Conservation (phyloP, 345 rosid species). For the Barbarea vulgaris region DNA sequence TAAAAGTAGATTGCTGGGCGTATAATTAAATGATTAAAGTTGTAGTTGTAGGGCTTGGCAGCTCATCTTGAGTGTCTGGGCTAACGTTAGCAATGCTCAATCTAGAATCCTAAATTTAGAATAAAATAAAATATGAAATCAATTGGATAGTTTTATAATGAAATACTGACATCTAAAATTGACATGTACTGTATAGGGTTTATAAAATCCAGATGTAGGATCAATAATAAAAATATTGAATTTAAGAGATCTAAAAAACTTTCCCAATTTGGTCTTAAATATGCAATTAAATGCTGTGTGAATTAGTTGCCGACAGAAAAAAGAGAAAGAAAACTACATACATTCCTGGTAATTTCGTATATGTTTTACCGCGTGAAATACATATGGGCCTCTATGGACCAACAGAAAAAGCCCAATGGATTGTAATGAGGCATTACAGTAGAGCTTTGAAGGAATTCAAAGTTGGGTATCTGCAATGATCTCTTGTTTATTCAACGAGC, state of each 20-base stretch:
- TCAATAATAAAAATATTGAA: background rate
- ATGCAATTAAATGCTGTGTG: background rate
- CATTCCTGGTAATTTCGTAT: background rate
- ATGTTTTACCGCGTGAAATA: background rate
- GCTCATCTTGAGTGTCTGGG: conserved; percentile 1
- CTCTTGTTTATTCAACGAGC: background rate
- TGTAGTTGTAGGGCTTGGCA: background rate
- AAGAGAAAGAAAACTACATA: background rate
- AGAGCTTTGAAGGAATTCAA: background rate
- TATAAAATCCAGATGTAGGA: background rate
- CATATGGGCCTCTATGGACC: background rate
- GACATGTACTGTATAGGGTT: background rate
- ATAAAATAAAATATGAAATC: background rate
- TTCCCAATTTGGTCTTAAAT: background rate
- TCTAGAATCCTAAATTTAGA: background rate
- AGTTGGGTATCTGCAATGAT: background rate
- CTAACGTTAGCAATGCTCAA: background rate
- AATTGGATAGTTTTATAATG: background rate
- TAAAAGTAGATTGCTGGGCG: background rate
- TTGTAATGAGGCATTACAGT: conserved; percentile 2
- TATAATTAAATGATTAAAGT: background rate
- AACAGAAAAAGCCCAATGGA: background rate
- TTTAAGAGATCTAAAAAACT: background rate
- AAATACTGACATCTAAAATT: background rate
- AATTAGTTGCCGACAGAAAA: background rate